Base-by-base conservation (phyloP, 768 basidiomycete genomes). In the Rhizopogon sp. region DNA sequence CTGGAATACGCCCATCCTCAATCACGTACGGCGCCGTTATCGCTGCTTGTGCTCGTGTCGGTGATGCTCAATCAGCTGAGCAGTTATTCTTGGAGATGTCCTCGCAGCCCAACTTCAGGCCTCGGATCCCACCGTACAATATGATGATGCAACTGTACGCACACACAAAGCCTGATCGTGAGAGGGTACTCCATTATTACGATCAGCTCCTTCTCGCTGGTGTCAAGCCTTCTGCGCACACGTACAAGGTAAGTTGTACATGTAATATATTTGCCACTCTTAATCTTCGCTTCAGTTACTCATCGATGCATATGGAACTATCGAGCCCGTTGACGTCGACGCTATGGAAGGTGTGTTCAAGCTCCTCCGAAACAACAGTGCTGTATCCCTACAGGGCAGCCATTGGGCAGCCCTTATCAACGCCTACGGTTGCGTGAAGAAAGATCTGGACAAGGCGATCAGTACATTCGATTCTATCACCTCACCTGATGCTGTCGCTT, bases 121-220 rank as follows among this genome's bases (percentile, higher is more conserved):
- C 95, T 8, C 79, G 94, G 6, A 85, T 97, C 1, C 97, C 96
- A 17, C 96, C 96, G 1, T 99, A 86, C 79, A 99, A 99, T 74
- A 94, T 89, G 35, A 97, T 99, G 94, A 98, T 99, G 83, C 97
- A 99, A 69, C 77, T 96, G 62, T 94, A 93, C 72, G 87, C 88
- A 47, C 83, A 87, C 53, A 93, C 89, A n/a, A 90, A 89, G 68
- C 96, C 93, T 1, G 87, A 91, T 58, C 82, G 93, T 51, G 79
- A 79, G 28, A 80, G 84, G 45, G 90, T 87, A 16, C 70, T 98
- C 28, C 76, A 80, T 61, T 98, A 86, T 68, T 88, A 88, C 68
- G 66, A 87, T 46, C 76, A 81, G 63, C 76, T 99, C 70, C 67
- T 74, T 37, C 66, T 69, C 29, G 84, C 79, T 3, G 71, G 76